Evolutionary conservation across 805 yeast species (phyloP).

Genomic region (Lipomyces orientalis): DNA sequence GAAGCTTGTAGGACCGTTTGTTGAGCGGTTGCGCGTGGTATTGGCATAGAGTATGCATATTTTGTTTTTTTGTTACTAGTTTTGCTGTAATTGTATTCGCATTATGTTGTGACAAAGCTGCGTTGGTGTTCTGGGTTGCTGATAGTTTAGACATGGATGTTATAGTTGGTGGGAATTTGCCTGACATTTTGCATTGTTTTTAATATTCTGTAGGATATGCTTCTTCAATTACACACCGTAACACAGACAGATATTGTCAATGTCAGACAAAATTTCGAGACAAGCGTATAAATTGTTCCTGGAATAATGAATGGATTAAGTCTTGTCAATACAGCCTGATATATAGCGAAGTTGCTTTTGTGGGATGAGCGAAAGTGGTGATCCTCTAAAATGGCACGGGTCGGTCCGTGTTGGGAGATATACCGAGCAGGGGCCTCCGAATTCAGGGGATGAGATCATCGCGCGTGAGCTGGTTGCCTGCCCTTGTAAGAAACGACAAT

Average conservation of each 20-base stretch:
- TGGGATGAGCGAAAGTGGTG: not conserved
- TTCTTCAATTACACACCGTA: too few relatives aligned
- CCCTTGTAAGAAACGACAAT: not conserved
- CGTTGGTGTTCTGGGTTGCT: not conserved
- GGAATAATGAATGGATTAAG: too few relatives aligned
- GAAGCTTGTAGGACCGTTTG: constrained; percentile 30
- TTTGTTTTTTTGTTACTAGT: not conserved
- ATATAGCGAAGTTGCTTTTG: too few relatives aligned
- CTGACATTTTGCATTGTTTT: not conserved
- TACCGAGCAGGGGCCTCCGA: not conserved
- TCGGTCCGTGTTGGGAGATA: not conserved
- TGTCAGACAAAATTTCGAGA: too few relatives aligned
- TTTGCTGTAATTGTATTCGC: not conserved
- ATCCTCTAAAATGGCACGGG: too few relatives aligned
- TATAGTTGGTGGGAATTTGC: too few relatives aligned
- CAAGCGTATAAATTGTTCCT: too few relatives aligned
- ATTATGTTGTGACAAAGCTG: not conserved
- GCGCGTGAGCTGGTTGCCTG: too few relatives aligned
- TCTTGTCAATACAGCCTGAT: too few relatives aligned
- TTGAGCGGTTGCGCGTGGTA: constrained; percentile 38
- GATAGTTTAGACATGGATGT: not conserved
- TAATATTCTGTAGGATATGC: too few relatives aligned
- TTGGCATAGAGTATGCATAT: constrained; percentile 24
- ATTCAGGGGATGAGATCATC: constrained; percentile 3
- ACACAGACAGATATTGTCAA: too few relatives aligned